Conservation (phyloP, 495 filamentous ascomycete species). For the Aspergillus diversus region DNA sequence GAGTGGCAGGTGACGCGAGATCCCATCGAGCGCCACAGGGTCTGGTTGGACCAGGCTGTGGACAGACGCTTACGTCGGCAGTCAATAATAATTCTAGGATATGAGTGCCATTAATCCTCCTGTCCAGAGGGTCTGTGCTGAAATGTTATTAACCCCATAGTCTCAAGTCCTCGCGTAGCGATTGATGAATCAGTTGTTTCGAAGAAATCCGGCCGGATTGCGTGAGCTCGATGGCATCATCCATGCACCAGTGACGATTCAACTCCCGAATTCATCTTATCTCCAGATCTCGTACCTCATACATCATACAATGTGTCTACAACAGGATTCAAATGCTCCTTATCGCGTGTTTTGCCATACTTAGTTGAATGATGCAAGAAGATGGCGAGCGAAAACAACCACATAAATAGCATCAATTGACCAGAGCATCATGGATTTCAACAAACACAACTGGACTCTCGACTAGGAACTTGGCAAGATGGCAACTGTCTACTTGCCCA, state of each 20-base stretch:
- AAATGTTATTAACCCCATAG: too few relatives aligned
- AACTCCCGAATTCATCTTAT: too few relatives aligned
- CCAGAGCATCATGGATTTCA: not conserved
- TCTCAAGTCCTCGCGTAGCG: not conserved
- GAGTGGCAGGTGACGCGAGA: too few relatives aligned
- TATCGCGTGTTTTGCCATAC: constrained; percentile 14
- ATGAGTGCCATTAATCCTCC: too few relatives aligned
- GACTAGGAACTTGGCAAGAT: not conserved
- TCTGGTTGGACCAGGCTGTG: too few relatives aligned
- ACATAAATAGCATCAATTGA: not conserved
- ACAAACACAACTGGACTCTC: not conserved
- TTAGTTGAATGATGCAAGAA: constrained; percentile 15
- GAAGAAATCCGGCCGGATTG: constrained; percentile 8
- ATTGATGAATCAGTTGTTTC: not conserved
- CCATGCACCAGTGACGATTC: not conserved
- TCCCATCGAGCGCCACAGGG: too few relatives aligned
- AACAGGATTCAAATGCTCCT: not conserved
- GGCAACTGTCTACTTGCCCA: constrained; percentile 17
- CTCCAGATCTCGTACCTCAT: too few relatives aligned
- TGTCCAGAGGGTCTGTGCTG: too few relatives aligned
- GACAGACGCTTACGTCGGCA: too few relatives aligned
- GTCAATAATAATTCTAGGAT: too few relatives aligned
- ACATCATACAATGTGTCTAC: not conserved
- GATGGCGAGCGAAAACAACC: not conserved
- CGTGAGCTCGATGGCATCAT: constrained; percentile 18